phyloP scores from a whole-genome alignment of 768 basidiomycete species.

The Mycena metata region DNA sequence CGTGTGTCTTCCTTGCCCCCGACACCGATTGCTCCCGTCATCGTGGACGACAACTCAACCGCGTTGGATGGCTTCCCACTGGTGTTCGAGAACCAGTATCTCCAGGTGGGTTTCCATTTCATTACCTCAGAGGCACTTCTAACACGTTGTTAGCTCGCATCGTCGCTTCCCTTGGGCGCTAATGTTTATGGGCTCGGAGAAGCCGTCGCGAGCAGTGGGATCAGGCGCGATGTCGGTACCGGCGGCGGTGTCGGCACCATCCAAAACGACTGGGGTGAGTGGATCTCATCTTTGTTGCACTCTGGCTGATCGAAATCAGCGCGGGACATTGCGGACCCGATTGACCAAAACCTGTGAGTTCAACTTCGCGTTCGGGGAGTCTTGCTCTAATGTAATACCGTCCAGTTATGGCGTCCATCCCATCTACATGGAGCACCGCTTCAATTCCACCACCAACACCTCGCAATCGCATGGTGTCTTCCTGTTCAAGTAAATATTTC shows the following conservation, averaged over 20 bases:
- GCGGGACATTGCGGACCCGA: slow-evolving; percentile 70
- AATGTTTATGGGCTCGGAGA: slow-evolving; percentile 89
- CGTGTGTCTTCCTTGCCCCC: slow-evolving; percentile 71
- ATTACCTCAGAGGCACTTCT: neutral
- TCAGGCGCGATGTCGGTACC: slow-evolving; percentile 70
- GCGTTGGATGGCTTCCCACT: slow-evolving; percentile 75
- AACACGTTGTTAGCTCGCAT: slow-evolving; percentile 61
- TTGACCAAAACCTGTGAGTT: slow-evolving; percentile 75
- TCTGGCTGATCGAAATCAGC: slow-evolving; percentile 41
- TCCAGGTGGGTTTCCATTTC: slow-evolving; percentile 63
- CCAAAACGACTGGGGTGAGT: slow-evolving; percentile 70
- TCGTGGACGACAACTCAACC: slow-evolving; percentile 63
- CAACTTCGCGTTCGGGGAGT: neutral
- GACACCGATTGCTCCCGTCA: slow-evolving; percentile 71
- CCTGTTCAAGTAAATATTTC: slow-evolving; percentile 65
- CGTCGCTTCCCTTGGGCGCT: slow-evolving; percentile 72
- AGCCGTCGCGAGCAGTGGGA: slow-evolving; percentile 76
- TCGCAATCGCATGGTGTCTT: slow-evolving; percentile 84
- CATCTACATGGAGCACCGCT: slow-evolving; percentile 82
- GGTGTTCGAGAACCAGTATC: slow-evolving; percentile 85
- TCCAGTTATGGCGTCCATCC: slow-evolving; percentile 80
- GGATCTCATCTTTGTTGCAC: neutral
- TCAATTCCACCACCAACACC: slow-evolving; percentile 60
- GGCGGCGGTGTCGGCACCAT: slow-evolving; percentile 66
- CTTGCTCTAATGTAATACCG: slow-evolving; percentile 4